These are phyloP conservation scores for Pelargonium nanum DNA, from an alignment of 345 rosid species.

Conservation along the genomic window DNA sequence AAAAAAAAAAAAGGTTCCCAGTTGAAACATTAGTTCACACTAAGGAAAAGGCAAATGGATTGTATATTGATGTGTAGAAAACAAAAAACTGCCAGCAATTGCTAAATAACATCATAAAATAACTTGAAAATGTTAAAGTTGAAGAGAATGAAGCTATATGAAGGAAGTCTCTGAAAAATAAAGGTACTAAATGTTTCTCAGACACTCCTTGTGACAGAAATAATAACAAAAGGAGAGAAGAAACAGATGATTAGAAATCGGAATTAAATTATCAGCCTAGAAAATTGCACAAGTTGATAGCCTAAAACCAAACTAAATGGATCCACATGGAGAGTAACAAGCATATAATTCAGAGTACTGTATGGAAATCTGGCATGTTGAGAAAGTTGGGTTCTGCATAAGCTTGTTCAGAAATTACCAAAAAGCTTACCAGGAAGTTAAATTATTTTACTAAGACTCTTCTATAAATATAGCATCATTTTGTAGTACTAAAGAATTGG, in stretches of 20 bases:
- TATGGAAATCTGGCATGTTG: neutral
- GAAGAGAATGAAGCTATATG: neutral
- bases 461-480: too few species aligned
- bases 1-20: too few species aligned
- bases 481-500: too few species aligned
- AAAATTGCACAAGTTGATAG: neutral
- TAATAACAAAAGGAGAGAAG: neutral
- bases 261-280: neutral
- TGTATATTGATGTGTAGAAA: too few species aligned
- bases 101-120: neutral
- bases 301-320: neutral
- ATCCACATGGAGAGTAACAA: neutral
- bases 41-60: too few species aligned
- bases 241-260: neutral
- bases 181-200: neutral
- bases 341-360: neutral
- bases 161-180: neutral
- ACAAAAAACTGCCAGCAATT: too few species aligned
- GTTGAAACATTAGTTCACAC: too few species aligned
- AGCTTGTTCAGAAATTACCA: neutral
- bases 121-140: neutral
- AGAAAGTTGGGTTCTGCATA: neutral
- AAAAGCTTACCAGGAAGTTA: too few species aligned
- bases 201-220: neutral
- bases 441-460: too few species aligned